Conservation (phyloP, 2,329 filamentous ascomycete species). For the Colletotrichum aenigma region DNA sequence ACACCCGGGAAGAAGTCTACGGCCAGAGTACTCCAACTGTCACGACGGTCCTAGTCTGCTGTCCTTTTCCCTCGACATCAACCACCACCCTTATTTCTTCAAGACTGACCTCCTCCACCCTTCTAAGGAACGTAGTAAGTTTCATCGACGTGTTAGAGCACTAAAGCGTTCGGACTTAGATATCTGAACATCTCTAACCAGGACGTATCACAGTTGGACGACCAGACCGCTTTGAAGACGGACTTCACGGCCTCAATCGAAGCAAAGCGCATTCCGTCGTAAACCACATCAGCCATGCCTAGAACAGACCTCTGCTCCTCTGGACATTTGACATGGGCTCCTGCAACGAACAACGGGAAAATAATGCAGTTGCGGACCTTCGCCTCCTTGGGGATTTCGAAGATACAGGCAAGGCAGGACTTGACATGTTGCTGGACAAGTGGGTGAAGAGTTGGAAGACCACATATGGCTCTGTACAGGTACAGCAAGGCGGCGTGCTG, state of each 20-base stretch:
- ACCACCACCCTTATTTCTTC: neutral
- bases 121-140: neutral
- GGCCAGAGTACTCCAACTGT: neutral
- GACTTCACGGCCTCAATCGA: constrained; percentile 35
- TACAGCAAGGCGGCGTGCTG: constrained; percentile 40
- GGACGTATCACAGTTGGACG: neutral
- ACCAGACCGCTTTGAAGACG: neutral
- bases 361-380: constrained; percentile 43
- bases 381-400: constrained; percentile 36
- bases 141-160: neutral
- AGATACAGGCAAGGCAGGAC: constrained; percentile 38
- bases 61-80: neutral
- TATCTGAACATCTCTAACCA: neutral
- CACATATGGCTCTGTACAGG: constrained; percentile 35
- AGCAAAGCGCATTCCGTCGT: constrained; percentile 35
- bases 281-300: constrained; percentile 24
- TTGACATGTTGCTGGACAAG: constrained; percentile 43
- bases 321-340: constrained; percentile 33
- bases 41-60: neutral
- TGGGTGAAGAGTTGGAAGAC: constrained; percentile 38
- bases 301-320: constrained; percentile 30
- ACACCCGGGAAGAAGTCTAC: neutral
- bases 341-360: constrained; percentile 40
- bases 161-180: neutral
- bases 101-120: neutral